phyloP scores from a whole-genome alignment of 225 moss, liverwort and hornwort species.

The Lunularia cruciata region DNA sequence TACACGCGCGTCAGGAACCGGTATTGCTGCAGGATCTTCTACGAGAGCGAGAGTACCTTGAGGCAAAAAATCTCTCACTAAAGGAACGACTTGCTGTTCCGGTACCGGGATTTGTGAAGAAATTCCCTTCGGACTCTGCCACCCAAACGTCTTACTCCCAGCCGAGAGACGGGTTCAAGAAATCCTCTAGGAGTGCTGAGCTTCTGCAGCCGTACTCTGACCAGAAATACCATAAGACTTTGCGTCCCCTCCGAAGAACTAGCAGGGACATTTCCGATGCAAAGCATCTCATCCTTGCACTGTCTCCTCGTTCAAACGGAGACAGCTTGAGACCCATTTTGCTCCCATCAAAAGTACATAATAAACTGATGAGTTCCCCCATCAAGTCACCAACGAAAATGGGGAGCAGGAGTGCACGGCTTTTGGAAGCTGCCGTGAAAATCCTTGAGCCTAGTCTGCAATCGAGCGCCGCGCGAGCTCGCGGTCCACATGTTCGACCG shows the following conservation, averaged over 20 bases:
- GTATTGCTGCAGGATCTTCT: slow-evolving; percentile 66
- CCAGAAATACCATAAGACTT: slow-evolving; percentile 36
- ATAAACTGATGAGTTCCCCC: slow-evolving; percentile 49
- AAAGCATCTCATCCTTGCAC: slow-evolving; percentile 60
- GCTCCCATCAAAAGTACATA: slow-evolving; percentile 55
- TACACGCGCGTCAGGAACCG: slow-evolving; percentile 47
- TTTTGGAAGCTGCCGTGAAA: slow-evolving; percentile 77
- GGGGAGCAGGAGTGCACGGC: slow-evolving; percentile 55
- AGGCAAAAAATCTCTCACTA: slow-evolving; percentile 52
- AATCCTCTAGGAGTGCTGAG: slow-evolving; percentile 21
- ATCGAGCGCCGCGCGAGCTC: slow-evolving; percentile 37
- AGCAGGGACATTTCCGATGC: slow-evolving; percentile 39
- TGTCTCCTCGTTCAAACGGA: slow-evolving; percentile 40
- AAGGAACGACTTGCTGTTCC: slow-evolving; percentile 57
- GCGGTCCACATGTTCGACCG: slow-evolving; percentile 28
- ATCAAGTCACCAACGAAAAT: slow-evolving; percentile 60
- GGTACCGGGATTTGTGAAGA: slow-evolving; percentile 49
- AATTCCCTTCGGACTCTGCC: slow-evolving; percentile 22
- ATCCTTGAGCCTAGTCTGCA: slow-evolving; percentile 64
- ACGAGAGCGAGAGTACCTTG: slow-evolving; percentile 54
- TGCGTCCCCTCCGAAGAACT: slow-evolving; percentile 37
- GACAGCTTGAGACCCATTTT: slow-evolving; percentile 44
- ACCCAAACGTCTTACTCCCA: slow-evolving; percentile 30
- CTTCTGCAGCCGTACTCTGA: slow-evolving; percentile 38
- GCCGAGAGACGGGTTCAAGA: slow-evolving; percentile 41